Percentiles rank a stretch among this genome's conserved stretches.
These are phyloP conservation scores for Miscanthus lutarioriparius DNA, from an alignment of 176 grass and related monocot genomes.

Conservation along the genomic window DNA sequence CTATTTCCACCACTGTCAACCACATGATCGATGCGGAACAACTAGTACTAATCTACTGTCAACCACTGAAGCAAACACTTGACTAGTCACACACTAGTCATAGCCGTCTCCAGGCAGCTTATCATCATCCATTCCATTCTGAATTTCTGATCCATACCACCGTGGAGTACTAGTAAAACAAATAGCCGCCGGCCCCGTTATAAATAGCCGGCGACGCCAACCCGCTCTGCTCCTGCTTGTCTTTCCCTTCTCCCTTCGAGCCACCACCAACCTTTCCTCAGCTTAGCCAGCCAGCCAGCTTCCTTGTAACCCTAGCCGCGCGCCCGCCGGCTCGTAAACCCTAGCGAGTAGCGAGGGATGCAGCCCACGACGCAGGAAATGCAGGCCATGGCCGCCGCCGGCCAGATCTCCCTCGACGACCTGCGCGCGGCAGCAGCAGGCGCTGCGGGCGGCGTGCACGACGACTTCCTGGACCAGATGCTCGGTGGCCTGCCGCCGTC, in stretches of 20 bases:
- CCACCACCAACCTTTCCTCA: constrained; percentile 31
- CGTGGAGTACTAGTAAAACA: not conserved
- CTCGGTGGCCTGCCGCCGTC: constrained; percentile 60
- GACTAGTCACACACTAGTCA: constrained; percentile 16
- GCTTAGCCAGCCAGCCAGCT: not conserved
- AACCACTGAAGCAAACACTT: constrained; percentile 12
- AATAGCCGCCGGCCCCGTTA: constrained; percentile 39
- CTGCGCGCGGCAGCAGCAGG: constrained; percentile 26
- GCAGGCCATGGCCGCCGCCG: constrained; percentile 52
- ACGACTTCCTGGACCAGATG: constrained; percentile 97
- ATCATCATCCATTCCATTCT: constrained; percentile 8
- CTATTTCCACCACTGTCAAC: not conserved
- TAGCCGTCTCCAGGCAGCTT: constrained; percentile 14
- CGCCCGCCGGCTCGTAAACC: constrained; percentile 15
- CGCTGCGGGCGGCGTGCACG: constrained; percentile 43
- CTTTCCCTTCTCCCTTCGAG: constrained; percentile 20
- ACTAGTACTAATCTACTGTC: not conserved
- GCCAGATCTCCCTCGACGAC: constrained; percentile 58
- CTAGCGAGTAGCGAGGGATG: constrained; percentile 42
- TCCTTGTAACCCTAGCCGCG: constrained; percentile 25
- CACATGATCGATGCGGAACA: constrained; percentile 15
- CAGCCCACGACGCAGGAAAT: constrained; percentile 61
- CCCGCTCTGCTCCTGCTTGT: not conserved
- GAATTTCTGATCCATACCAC: not conserved
- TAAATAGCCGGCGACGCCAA: constrained; percentile 47